Evolutionary conservation across 2,329 filamentous ascomycete genomes (phyloP).

Genomic region (Alternaria consortialis): DNA sequence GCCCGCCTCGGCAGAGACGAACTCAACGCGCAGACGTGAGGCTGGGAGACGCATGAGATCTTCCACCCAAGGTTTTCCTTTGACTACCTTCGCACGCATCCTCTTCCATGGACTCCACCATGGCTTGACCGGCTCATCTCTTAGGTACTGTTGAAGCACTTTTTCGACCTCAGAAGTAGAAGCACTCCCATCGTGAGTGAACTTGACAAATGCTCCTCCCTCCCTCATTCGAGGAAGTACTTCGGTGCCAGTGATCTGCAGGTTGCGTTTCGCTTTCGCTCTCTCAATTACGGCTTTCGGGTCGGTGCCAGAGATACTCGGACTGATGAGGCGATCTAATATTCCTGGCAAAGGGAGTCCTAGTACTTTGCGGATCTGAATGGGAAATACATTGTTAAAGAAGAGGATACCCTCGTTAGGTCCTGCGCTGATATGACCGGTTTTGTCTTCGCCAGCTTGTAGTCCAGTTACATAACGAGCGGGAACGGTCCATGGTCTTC

Average conservation of each 20-base stretch:
- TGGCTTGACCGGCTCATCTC: conserved; percentile 76
- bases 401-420: conserved; percentile 86
- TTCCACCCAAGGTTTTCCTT: conserved; percentile 91
- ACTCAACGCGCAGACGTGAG: conserved; percentile 80
- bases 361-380: conserved; percentile 73
- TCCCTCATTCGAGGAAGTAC: conserved; percentile 88
- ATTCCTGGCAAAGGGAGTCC: conserved; percentile 63
- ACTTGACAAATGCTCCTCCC: conserved; percentile 92
- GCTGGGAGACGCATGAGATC: conserved; percentile 87
- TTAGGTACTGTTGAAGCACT: conserved; percentile 69
- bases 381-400: conserved; percentile 89
- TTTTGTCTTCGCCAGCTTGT: conserved; percentile 68
- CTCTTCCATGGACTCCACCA: conserved; percentile 89
- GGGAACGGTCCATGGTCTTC: conserved; percentile 14
- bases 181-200: conserved; percentile 64
- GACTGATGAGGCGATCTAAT: conserved; percentile 62
- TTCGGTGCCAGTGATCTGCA: conserved; percentile 77
- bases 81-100: conserved; percentile 77
- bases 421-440: conserved; percentile 81
- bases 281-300: conserved; percentile 63
- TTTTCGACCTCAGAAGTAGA: conserved; percentile 66
- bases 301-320: conserved; percentile 63
- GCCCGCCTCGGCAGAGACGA: conserved; percentile 77
- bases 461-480: conserved; percentile 43
- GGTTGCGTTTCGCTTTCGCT: conserved; percentile 66